Evolutionary conservation across 345 rosid genomes (phyloP).

Genomic region (Linum usitatissimum): DNA sequence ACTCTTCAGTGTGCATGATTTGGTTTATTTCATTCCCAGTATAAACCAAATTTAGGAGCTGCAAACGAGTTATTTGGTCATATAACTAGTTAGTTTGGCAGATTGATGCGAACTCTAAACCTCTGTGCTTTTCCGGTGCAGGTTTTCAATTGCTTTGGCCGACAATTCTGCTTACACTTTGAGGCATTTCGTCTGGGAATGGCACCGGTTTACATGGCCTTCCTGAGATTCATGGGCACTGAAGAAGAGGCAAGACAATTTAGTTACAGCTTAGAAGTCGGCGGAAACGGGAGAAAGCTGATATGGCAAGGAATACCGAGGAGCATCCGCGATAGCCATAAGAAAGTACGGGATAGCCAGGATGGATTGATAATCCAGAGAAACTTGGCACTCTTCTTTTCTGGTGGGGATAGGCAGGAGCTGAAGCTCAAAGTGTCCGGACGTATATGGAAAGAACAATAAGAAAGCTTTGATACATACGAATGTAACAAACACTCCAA

Average conservation of each 20-base stretch:
- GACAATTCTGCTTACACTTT: slow-evolving; percentile 50
- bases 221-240: slow-evolving; percentile 48
- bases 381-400: slow-evolving; percentile 43
- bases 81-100: too few species aligned
- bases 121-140: slow-evolving; percentile 15
- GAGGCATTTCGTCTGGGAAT: slow-evolving; percentile 46
- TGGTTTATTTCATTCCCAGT: background rate
- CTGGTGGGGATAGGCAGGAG: slow-evolving; percentile 40
- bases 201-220: slow-evolving; percentile 52
- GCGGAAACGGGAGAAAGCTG: slow-evolving; percentile 41
- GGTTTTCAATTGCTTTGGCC: slow-evolving; percentile 44
- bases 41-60: background rate
- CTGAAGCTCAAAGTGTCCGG: slow-evolving; percentile 40
- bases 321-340: slow-evolving; percentile 45
- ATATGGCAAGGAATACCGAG: slow-evolving; percentile 49
- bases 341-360: slow-evolving; percentile 44
- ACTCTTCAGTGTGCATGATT: slow-evolving; percentile 5
- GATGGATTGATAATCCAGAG: slow-evolving; percentile 46
- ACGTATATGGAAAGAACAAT: slow-evolving; percentile 42
- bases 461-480: background rate
- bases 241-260: slow-evolving; percentile 39
- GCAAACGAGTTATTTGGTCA: too few species aligned
- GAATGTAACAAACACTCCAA: background rate
- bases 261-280: slow-evolving; percentile 48
- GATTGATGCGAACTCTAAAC: background rate